Percentiles rank a stretch among this genome's conserved stretches.
Evolutionary conservation across 306 rosid genomes (phyloP).

Genomic region (Aeschynomene evenia): DNA sequence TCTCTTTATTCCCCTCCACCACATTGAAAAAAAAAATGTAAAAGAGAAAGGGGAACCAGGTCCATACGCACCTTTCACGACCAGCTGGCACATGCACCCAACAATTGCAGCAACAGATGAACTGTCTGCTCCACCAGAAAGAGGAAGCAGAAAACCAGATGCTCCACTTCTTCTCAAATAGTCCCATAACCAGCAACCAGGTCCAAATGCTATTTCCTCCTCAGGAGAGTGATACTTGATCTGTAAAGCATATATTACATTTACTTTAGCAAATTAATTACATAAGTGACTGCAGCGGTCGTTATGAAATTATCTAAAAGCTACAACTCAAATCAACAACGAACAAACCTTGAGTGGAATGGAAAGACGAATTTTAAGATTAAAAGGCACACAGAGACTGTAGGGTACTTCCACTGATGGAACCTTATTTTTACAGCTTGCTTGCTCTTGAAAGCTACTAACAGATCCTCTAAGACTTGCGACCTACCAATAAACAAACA

Average conservation of each 20-base stretch:
- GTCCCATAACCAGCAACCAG: constrained; percentile 99
- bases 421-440: constrained; percentile 80
- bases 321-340: constrained; percentile 23
- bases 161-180: constrained; percentile 97
- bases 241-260: constrained; percentile 43
- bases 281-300: neutral
- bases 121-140: constrained; percentile 99
- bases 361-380: constrained; percentile 63
- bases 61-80: constrained; percentile 67
- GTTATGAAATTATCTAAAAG: constrained; percentile 9
- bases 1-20: constrained; percentile 6
- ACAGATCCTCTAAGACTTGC: constrained; percentile 94
- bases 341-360: constrained; percentile 71
- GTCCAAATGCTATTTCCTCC: constrained; percentile 98
- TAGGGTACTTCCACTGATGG: constrained; percentile 68
- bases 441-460: constrained; percentile 98
- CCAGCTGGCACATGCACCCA: constrained; percentile 98
- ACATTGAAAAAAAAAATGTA: neutral
- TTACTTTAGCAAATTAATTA: constrained; percentile 28
- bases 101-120: constrained; percentile 95
- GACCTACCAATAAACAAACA: constrained; percentile 56
- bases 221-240: constrained; percentile 84
- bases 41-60: constrained; percentile 2
- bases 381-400: constrained; percentile 72
- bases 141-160: constrained; percentile 97